These are phyloP conservation scores for Cordyceps tenuipes DNA, from an alignment of 2,329 filamentous ascomycete species.

Conservation along the genomic window DNA sequence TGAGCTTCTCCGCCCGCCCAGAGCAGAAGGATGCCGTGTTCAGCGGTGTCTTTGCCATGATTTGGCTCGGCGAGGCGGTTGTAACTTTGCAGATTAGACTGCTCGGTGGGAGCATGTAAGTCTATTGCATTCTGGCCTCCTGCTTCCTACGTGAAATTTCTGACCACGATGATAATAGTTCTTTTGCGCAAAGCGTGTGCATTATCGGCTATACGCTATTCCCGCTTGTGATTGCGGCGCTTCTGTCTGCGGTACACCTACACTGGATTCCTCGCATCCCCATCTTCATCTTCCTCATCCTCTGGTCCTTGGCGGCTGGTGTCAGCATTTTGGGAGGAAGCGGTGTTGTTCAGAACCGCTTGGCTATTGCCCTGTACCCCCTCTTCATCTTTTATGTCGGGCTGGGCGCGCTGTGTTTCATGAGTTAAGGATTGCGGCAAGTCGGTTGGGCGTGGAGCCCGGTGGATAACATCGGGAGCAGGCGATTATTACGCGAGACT, in stretches of 20 bases:
- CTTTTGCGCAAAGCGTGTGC: slow-evolving; percentile 94
- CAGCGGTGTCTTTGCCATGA: slow-evolving; percentile 89
- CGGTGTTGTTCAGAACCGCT: slow-evolving; percentile 89
- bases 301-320: slow-evolving; percentile 90
- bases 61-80: slow-evolving; percentile 94
- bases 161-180: slow-evolving; percentile 45
- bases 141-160: slow-evolving; percentile 3
- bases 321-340: slow-evolving; percentile 94
- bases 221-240: slow-evolving; percentile 84
- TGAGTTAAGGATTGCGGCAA: slow-evolving; percentile 53
- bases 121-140: slow-evolving; percentile 20
- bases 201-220: slow-evolving; percentile 99
- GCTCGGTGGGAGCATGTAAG: slow-evolving; percentile 92
- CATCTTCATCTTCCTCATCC: slow-evolving; percentile 78
- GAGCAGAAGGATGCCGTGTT: slow-evolving; percentile 86
- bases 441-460: neutral
- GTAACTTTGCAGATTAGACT: slow-evolving; percentile 98
- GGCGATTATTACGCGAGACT: neutral
- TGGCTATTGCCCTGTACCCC: slow-evolving; percentile 89
- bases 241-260: slow-evolving; percentile 76
- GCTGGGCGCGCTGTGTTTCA: slow-evolving; percentile 91
- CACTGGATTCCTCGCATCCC: slow-evolving; percentile 78
- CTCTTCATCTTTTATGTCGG: slow-evolving; percentile 92
- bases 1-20: slow-evolving; percentile 71
- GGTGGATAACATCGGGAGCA: neutral